Conservation (phyloP, 352 stramenopile species). For the Phytopythium delawarense region DNA sequence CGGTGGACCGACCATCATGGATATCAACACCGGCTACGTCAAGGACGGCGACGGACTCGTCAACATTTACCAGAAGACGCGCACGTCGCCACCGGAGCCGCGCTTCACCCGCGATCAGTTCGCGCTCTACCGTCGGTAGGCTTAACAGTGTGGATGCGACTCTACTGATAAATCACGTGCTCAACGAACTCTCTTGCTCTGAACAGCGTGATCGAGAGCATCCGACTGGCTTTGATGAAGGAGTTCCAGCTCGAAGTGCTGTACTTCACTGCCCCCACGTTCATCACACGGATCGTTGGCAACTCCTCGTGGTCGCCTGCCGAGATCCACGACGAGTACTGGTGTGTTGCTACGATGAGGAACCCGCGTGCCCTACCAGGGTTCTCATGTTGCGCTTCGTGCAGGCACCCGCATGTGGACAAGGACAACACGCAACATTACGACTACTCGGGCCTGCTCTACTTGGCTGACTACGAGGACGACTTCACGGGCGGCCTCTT, state of each 20-base stretch:
- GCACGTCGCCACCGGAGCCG: conserved; percentile 31
- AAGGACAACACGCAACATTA: conserved; percentile 94
- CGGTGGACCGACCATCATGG: conserved; percentile 90
- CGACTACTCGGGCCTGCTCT: conserved; percentile 90
- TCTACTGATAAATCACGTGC: not conserved
- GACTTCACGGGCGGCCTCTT: conserved; percentile 91
- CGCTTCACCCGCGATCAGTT: conserved; percentile 84
- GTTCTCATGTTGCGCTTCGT: conserved; percentile 7
- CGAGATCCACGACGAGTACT: conserved; percentile 92
- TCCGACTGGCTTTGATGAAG: conserved; percentile 70
- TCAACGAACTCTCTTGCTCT: not conserved
- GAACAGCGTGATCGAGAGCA: conserved; percentile 67
- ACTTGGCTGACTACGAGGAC: conserved; percentile 71
- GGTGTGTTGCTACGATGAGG: conserved; percentile 24
- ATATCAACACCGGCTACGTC: conserved; percentile 88
- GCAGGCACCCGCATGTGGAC: conserved; percentile 87
- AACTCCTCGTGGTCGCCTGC: conserved; percentile 73
- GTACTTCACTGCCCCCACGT: conserved; percentile 92
- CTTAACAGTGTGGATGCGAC: not conserved
- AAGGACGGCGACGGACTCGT: conserved; percentile 82
- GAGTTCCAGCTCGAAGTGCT: conserved; percentile 75
- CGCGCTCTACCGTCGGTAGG: conserved; percentile 66
- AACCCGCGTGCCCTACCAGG: not conserved
- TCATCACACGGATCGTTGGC: conserved; percentile 89
- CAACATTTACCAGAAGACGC: conserved; percentile 84